Percentiles rank a stretch among this genome's conserved stretches.
Evolutionary conservation across 495 filamentous ascomycete genomes (phyloP).

Genomic region (Podospora conica): DNA sequence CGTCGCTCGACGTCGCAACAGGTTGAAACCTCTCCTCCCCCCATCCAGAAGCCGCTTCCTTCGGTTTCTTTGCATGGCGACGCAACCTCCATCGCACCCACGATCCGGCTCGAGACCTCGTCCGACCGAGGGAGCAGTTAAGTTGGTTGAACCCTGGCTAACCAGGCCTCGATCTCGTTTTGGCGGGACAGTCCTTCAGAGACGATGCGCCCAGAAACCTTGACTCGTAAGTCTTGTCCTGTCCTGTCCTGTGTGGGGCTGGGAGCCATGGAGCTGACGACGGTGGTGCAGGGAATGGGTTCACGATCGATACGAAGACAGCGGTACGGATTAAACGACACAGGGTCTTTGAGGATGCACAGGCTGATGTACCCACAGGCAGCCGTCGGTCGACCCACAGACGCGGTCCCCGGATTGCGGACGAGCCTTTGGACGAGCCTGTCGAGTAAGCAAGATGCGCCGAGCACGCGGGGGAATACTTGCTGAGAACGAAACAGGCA

Average conservation of each 20-base stretch:
- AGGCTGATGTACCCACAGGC: constrained; percentile 20
- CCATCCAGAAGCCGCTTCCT: constrained; percentile 16
- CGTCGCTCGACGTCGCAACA: constrained; percentile 14
- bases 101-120: constrained; percentile 28
- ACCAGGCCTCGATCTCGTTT: constrained; percentile 24
- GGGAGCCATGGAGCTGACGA: constrained; percentile 4
- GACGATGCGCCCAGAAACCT: constrained; percentile 45
- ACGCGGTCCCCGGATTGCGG: constrained; percentile 3
- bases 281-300: constrained; percentile 68
- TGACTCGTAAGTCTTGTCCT: constrained; percentile 42
- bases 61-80: constrained; percentile 26
- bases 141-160: constrained; percentile 27
- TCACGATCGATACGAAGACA: constrained; percentile 78
- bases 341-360: constrained; percentile 1
- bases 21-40: constrained; percentile 33
- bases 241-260: neutral
- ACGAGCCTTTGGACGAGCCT: neutral
- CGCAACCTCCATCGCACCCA: constrained; percentile 21
- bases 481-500: constrained; percentile 27
- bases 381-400: constrained; percentile 30
- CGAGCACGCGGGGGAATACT: neutral
- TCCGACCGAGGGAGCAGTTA: constrained; percentile 23
- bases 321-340: constrained; percentile 28
- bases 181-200: constrained; percentile 40
- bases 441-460: neutral